phyloP scores from a whole-genome alignment of 306 rosid genomes.

The Benincasa hispida region DNA sequence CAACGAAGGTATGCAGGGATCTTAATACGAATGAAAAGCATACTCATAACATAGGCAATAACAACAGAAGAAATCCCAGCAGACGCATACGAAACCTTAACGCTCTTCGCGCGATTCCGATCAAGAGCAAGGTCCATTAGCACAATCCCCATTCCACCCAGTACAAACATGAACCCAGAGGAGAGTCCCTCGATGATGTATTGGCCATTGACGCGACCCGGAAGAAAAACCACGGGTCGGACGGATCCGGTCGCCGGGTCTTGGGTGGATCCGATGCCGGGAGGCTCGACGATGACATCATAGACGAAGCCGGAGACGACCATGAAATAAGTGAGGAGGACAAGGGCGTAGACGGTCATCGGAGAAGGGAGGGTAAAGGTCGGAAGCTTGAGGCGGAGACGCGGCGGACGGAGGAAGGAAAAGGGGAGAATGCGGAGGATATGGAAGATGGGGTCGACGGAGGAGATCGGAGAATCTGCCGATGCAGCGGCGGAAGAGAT shows the following conservation, averaged over 20 bases:
- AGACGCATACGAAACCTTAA: conserved; percentile 66
- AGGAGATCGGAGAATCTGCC: conserved; percentile 5
- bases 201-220: conserved; percentile 88
- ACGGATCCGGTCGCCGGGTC: conserved; percentile 78
- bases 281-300: conserved; percentile 94
- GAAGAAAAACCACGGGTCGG: conserved; percentile 73
- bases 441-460: conserved; percentile 33
- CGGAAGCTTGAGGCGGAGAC: conserved; percentile 24
- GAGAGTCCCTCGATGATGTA: conserved; percentile 86
- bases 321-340: conserved; percentile 93
- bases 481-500: conserved; percentile 3
- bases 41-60: conserved; percentile 72
- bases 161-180: conserved; percentile 85
- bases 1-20: conserved; percentile 69
- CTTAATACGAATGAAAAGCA: conserved; percentile 92
- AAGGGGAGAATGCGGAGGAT: conserved; percentile 38
- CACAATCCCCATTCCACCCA: conserved; percentile 70
- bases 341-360: conserved; percentile 51
- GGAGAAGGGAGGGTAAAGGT: conserved; percentile 33
- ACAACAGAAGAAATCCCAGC: conserved; percentile 60
- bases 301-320: conserved; percentile 90
- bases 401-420: conserved; percentile 54
- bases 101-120: conserved; percentile 58
- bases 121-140: conserved; percentile 76
- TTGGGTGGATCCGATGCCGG: conserved; percentile 81